Evolutionary conservation across 139 green algal species (phyloP).

Genomic region (Coelastrella sp.): DNA sequence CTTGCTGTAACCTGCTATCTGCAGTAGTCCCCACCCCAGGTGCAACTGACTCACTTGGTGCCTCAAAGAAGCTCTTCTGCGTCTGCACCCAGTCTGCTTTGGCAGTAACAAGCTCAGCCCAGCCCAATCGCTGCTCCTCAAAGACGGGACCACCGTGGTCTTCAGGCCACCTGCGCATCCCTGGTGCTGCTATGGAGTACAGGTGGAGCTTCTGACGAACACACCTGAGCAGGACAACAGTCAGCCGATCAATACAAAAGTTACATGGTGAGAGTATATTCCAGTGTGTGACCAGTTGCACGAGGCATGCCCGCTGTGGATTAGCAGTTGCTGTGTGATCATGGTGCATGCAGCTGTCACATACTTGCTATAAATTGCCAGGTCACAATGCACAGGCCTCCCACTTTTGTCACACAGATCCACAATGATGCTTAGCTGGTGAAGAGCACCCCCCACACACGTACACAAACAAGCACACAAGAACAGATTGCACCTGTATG

Average conservation of each 20-base stretch:
- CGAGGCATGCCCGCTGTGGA: no score
- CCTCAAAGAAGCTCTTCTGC: conserved; percentile 41
- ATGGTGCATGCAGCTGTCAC: no score
- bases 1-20: no score
- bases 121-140: background rate
- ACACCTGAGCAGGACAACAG: background rate
- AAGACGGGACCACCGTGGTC: background rate
- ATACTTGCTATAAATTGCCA: no score
- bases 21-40: no score
- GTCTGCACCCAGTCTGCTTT: conserved; percentile 10
- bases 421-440: no score
- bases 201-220: conserved; percentile 26
- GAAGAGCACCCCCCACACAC: no score
- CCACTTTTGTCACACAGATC: no score
- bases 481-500: background rate
- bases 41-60: conserved; percentile 18
- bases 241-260: background rate
- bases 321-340: no score
- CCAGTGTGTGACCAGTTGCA: no score
- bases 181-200: conserved; percentile 22
- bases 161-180: conserved; percentile 12
- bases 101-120: background rate
- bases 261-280: background rate
- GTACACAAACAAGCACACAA: no score
- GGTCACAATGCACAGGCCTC: no score